These are phyloP conservation scores for Escovopsis sp. DNA, from an alignment of 2,329 filamentous ascomycete genomes.

Conservation along the genomic window DNA sequence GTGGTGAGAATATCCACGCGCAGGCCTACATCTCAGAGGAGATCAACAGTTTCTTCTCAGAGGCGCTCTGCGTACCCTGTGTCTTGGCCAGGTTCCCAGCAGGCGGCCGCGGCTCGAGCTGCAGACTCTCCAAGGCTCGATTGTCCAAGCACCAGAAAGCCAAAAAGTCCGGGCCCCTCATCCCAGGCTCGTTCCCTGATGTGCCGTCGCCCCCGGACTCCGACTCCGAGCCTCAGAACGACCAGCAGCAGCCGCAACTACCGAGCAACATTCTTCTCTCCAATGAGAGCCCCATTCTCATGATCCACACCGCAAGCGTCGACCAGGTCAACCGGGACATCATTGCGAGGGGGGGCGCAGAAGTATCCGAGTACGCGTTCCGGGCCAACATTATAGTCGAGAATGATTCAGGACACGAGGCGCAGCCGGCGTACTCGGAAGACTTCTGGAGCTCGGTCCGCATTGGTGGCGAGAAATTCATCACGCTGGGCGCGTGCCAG, in stretches of 20 bases:
- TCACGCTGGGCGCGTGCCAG: conserved; percentile 69
- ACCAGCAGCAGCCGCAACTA: conserved; percentile 3
- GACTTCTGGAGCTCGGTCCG: conserved; percentile 58
- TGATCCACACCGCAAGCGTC: conserved; percentile 68
- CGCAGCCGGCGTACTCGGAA: conserved; percentile 55
- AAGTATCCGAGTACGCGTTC: conserved; percentile 61
- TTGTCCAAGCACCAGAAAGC: conserved; percentile 41
- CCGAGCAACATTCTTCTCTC: conserved; percentile 56
- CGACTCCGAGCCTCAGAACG: conserved; percentile 27
- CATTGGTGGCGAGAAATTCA: conserved; percentile 50
- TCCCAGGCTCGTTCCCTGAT: conserved; percentile 40
- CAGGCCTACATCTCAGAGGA: conserved; percentile 51
- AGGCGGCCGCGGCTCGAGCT: conserved; percentile 40
- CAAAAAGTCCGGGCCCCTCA: conserved; percentile 7
- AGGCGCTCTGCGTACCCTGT: conserved; percentile 62
- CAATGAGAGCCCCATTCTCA: conserved; percentile 87
- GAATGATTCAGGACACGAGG: conserved; percentile 21
- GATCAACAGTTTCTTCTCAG: conserved; percentile 66
- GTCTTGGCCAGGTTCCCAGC: conserved; percentile 72
- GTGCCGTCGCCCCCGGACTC: conserved; percentile 44
- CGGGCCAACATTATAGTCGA: conserved; percentile 72
- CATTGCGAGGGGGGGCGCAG: conserved; percentile 41
- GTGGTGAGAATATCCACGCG: conserved; percentile 62
- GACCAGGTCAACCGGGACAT: conserved; percentile 65
- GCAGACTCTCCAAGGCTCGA: conserved; percentile 58